Conservation (phyloP, 2,329 filamentous ascomycete species). For the Trichoderma polysporum region DNA sequence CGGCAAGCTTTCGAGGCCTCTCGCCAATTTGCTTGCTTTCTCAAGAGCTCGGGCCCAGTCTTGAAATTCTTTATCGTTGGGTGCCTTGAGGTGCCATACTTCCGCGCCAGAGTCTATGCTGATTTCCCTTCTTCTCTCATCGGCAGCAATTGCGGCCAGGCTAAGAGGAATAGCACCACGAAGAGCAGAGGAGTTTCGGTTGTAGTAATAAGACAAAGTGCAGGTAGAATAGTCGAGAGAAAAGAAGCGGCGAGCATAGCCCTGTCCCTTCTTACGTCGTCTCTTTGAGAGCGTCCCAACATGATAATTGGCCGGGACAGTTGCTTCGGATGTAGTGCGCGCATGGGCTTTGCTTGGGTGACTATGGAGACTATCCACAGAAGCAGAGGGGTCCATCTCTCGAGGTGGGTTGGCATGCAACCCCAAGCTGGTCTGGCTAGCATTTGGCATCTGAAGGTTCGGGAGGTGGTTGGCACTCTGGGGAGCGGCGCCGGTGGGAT, state of each 20-base stretch:
- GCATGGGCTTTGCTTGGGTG: slow-evolving; percentile 45
- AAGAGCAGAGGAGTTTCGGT: slow-evolving; percentile 86
- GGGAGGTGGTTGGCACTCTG: slow-evolving; percentile 71
- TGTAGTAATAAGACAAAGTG: slow-evolving; percentile 94
- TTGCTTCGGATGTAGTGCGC: slow-evolving; percentile 51
- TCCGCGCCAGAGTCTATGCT: slow-evolving; percentile 96
- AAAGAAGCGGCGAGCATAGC: slow-evolving; percentile 90
- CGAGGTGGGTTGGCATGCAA: slow-evolving; percentile 48
- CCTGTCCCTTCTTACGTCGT: slow-evolving; percentile 88
- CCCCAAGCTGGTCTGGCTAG: slow-evolving; percentile 54
- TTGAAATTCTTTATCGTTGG: slow-evolving; percentile 78
- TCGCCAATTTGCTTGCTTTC: slow-evolving; percentile 68
- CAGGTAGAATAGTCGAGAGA: slow-evolving; percentile 93
- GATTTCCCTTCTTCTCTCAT: slow-evolving; percentile 85
- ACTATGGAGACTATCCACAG: slow-evolving; percentile 61
- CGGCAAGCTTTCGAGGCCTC: slow-evolving; percentile 47
- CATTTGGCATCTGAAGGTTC: slow-evolving; percentile 48
- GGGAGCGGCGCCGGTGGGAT: slow-evolving; percentile 78
- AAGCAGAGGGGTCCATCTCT: slow-evolving; percentile 50
- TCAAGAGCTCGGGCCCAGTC: slow-evolving; percentile 87
- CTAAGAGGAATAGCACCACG: slow-evolving; percentile 90
- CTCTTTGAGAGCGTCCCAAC: slow-evolving; percentile 86
- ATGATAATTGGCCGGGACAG: slow-evolving; percentile 60
- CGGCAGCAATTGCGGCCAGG: slow-evolving; percentile 84
- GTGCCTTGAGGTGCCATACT: slow-evolving; percentile 89